A percentile compares a stretch with the other conserved stretches of the same genome.
phyloP scores from a whole-genome alignment of 208 protist genomes.

The Crithidia acanthocephali region DNA sequence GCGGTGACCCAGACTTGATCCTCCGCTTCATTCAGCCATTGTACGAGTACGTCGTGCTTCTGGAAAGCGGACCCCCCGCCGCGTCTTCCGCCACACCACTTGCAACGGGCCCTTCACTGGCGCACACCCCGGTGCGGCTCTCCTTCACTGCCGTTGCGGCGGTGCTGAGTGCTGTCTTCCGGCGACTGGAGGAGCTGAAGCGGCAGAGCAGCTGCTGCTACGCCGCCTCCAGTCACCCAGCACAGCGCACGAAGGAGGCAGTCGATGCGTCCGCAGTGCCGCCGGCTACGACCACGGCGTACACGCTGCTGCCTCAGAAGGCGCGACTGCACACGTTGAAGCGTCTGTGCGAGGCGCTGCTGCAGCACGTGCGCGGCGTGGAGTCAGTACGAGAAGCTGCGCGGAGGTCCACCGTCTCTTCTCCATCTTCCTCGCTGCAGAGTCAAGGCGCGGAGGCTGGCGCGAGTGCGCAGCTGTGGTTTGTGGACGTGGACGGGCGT shows the following conservation, averaged over 20 bases:
- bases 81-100: neutral
- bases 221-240: conserved; percentile 7
- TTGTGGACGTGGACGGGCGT: conserved; percentile 43
- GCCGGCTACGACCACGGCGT: conserved; percentile 15
- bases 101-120: neutral
- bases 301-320: conserved; percentile 77
- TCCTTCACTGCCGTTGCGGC: conserved; percentile 46
- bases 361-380: conserved; percentile 39
- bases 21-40: conserved; percentile 46
- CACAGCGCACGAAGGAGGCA: neutral
- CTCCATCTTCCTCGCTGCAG: neutral
- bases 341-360: conserved; percentile 56
- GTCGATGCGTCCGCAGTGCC: neutral
- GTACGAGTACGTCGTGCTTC: conserved; percentile 39
- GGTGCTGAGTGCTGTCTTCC: conserved; percentile 46
- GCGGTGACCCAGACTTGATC: conserved; percentile 22
- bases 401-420: no score
- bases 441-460: no score
- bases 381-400: conserved; percentile 4
- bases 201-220: conserved; percentile 44
- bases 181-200: conserved; percentile 50
- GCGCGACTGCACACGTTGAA: conserved; percentile 81
- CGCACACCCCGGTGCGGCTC: conserved; percentile 25
- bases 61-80: conserved; percentile 11
- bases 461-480: conserved; percentile 27